A percentile compares a stretch with the other conserved stretches of the same genome.
Evolutionary conservation across 371 early-diverging fungal species (phyloP).

Genomic region (Apophysomyces ossiformis): DNA sequence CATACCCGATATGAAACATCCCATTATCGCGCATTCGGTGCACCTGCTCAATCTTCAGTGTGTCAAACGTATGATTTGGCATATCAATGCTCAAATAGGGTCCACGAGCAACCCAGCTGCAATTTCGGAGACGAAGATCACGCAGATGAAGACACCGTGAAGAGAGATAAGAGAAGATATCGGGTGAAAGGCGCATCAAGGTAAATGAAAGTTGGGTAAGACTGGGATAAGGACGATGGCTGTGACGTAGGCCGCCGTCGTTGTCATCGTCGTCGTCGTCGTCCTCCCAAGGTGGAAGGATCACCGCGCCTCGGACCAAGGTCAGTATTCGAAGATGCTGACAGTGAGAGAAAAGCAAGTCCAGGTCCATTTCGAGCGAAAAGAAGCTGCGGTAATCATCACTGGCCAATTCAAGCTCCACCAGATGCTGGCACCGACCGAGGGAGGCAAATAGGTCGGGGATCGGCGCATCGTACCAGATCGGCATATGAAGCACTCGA

Average conservation of each 20-base stretch:
- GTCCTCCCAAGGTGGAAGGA: neutral
- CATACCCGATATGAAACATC: neutral
- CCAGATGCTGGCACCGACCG: neutral
- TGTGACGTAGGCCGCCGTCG: neutral
- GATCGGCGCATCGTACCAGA: neutral
- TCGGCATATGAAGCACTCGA: neutral
- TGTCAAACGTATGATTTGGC: neutral
- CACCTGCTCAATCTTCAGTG: neutral
- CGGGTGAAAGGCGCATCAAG: neutral
- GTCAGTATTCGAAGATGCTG: neutral
- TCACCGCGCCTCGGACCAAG: neutral
- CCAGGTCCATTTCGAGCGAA: neutral
- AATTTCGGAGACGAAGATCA: neutral
- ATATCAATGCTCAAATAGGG: neutral
- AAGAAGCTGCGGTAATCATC: neutral
- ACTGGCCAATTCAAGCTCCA: slow-evolving; percentile 1
- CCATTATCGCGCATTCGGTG: neutral
- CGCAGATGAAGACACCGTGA: neutral
- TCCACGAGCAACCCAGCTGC: neutral
- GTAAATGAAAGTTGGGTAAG: neutral
- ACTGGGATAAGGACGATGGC: neutral
- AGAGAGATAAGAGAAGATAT: neutral
- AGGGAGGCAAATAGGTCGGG: neutral
- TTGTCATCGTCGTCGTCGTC: too few species aligned
- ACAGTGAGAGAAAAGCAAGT: neutral